Evolutionary conservation across 371 early-diverging fungal genomes (phyloP), one percentile per base, ranked within the genome.

Genomic region (Scutellospora calospora): DNA sequence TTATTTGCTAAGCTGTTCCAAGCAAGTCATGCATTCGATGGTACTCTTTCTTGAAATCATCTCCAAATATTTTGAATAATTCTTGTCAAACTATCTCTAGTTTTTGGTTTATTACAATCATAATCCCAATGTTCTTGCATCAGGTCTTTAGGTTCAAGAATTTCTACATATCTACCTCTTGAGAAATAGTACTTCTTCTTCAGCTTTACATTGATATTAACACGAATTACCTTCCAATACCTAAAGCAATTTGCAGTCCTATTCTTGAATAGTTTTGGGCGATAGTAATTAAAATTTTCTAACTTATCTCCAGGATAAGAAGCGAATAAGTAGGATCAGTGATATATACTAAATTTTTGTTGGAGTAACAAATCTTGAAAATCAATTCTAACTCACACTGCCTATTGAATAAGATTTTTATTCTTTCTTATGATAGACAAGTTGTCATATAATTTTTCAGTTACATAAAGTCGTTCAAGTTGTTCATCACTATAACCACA

Each of bases 281-380:
- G 16, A 73, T 52, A 3, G 51, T 73, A 73, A 51, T 54, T n/a
- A 38, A 51, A 51, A 14, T 49, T 27, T 22, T 51, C 25, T 0
- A 73, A 51, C 45, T 25, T 54, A 73, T 29, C 29, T 27, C 51
- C 11, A 22, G 5, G 25, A 71, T 20, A 71, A 5, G 49, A 38
- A 20, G 45, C 14, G 25, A 73, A 73, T 27, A 54, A 27, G 11
- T 25, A 45, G 1, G 6, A 14, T 51, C 52, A 27, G 16, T 73
- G 52, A n/a, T 76, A 76, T 22, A 76, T 11, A 76, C 59, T 75
- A 73, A 75, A 75, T 76, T 22, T 76, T 38, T 45, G 45, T 35
- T 41, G 16, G 16, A 2, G 20, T 74, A 74, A 54, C 57, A 55
- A 76, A 57, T 76, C 20, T 16, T 76, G 76, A 57, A 76, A 35